Evolutionary conservation across 495 filamentous ascomycete species (phyloP).

Genomic region (Tuber microsphaerosporum): DNA sequence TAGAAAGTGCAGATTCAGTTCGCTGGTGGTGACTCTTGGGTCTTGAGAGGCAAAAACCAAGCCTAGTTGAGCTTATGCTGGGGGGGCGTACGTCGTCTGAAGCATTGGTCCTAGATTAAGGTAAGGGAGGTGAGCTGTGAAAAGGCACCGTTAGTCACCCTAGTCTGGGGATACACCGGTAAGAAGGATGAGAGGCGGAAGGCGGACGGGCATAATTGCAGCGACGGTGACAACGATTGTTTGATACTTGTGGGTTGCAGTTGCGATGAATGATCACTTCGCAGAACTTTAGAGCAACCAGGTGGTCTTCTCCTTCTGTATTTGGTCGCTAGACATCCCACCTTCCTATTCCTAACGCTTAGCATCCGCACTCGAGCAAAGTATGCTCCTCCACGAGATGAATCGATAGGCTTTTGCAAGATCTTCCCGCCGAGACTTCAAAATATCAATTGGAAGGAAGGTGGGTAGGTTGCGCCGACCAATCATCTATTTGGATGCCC

Average conservation of each 20-base stretch:
- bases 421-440: conserved; percentile 19
- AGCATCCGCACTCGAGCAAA: background rate
- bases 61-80: background rate
- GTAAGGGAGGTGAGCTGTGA: background rate
- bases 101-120: background rate
- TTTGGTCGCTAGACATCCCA: background rate
- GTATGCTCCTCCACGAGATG: conserved; percentile 13
- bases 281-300: background rate
- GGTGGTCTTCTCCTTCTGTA: background rate
- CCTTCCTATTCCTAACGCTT: conserved; percentile 20
- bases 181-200: background rate
- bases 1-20: background rate
- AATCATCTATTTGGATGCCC: conserved; percentile 10
- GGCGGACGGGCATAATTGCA: background rate
- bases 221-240: background rate
- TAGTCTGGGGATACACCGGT: too few species aligned
- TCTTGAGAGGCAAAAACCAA: background rate
- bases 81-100: background rate
- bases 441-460: conserved; percentile 11
- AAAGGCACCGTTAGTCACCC: background rate
- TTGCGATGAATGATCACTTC: background rate
- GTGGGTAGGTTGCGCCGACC: background rate
- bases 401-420: conserved; percentile 22
- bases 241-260: background rate
- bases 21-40: background rate